These are phyloP conservation scores for Lachnellula arida DNA, from an alignment of 2,329 filamentous ascomycete genomes.

Conservation along the genomic window DNA sequence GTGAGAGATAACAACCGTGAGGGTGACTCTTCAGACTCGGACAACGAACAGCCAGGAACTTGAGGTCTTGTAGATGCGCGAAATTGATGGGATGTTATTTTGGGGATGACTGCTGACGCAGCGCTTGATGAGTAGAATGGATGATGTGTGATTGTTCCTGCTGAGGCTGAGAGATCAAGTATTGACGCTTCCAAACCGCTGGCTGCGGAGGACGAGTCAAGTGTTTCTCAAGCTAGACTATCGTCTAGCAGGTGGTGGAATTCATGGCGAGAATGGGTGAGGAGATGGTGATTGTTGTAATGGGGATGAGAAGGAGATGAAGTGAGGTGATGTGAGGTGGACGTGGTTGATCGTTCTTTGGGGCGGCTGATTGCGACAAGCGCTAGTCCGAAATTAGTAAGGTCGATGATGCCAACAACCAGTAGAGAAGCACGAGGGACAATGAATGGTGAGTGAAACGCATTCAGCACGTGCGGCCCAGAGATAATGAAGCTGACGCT, in stretches of 20 bases:
- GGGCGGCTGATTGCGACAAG: neutral
- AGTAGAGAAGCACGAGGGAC: neutral
- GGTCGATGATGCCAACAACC: neutral
- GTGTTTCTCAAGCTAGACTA: conserved; percentile 40
- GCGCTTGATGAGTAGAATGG: conserved; percentile 8
- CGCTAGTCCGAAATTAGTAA: neutral
- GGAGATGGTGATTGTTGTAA: conserved; percentile 7
- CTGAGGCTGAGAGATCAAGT: conserved; percentile 38
- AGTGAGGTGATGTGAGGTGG: conserved; percentile 1
- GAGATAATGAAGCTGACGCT: too few relatives aligned
- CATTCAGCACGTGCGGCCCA: too few relatives aligned
- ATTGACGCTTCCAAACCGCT: conserved; percentile 39
- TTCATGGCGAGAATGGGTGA: conserved; percentile 22
- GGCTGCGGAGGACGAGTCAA: conserved; percentile 40
- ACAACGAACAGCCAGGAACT: conserved; percentile 32
- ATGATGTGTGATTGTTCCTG: conserved; percentile 29
- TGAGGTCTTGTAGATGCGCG: conserved; percentile 22
- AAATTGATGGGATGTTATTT: conserved; percentile 9
- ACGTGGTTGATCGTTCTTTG: neutral
- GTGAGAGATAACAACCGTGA: conserved; percentile 26
- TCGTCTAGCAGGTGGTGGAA: conserved; percentile 38
- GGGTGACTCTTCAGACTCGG: conserved; percentile 32
- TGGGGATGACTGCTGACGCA: conserved; percentile 18
- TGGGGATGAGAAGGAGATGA: conserved; percentile 9
- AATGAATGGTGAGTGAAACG: neutral